phyloP scores from a whole-genome alignment of 2,329 filamentous ascomycete species.

The Cladosporium cucumerinum region DNA sequence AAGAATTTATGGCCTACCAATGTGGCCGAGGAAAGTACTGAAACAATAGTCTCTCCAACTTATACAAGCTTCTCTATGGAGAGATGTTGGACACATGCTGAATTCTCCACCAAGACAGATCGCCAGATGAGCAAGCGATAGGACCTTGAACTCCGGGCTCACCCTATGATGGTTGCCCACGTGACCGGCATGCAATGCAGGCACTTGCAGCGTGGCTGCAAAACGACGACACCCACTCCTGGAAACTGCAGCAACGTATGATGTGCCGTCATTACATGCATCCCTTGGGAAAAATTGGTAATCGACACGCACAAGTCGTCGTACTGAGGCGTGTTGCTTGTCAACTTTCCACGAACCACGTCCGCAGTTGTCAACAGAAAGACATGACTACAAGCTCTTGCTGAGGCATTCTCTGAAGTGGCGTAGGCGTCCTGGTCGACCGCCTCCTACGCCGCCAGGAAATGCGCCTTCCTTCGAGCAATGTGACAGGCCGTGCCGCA shows the following conservation, averaged over 20 bases:
- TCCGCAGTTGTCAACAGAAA: background rate
- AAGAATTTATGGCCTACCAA: background rate
- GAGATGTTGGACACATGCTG: background rate
- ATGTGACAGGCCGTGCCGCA: background rate
- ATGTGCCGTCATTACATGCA: background rate
- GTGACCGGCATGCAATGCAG: constrained; percentile 12
- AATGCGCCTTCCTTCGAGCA: background rate
- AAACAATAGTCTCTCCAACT: constrained; percentile 7
- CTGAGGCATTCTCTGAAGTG: background rate
- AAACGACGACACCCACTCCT: background rate
- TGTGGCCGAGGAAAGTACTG: background rate
- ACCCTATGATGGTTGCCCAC: background rate
- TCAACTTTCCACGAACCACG: constrained; percentile 1
- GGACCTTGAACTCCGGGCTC: background rate
- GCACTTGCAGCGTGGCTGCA: background rate
- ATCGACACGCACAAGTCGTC: background rate
- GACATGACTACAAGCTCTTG: background rate
- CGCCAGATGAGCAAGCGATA: constrained; percentile 1
- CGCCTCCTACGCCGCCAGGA: background rate
- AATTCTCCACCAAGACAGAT: background rate
- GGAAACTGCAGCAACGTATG: background rate
- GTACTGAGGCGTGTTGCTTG: background rate
- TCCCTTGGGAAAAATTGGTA: background rate
- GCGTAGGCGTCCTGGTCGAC: background rate
- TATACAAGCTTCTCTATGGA: background rate